Evolutionary conservation across 208 protist genomes (phyloP).

Genomic region (Acanthamoeba culbertsoni): DNA sequence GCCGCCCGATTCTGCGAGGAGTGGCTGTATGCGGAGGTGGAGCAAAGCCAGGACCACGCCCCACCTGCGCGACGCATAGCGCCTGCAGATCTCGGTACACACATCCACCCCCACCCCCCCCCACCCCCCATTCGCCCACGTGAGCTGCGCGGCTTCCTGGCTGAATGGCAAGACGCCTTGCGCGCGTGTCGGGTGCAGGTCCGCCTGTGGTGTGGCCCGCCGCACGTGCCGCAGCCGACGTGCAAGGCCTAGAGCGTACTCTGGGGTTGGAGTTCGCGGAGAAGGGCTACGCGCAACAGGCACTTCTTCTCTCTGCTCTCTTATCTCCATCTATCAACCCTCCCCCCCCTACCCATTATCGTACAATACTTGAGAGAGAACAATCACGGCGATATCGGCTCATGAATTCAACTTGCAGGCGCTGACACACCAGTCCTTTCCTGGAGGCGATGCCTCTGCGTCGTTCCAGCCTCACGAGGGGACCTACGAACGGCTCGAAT

Average conservation of each 20-base stretch:
- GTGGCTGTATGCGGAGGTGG: not conserved
- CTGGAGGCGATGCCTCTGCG: not conserved
- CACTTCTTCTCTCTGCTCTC: not conserved
- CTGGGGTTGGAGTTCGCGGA: not conserved
- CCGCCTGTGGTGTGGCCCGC: not conserved
- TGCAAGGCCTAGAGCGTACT: not conserved
- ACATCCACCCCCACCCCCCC: no score
- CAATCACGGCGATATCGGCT: not conserved
- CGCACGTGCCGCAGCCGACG: not conserved
- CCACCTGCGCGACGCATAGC: not conserved
- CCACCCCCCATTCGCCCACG: no score
- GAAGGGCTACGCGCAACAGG: not conserved
- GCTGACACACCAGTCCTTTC: not conserved
- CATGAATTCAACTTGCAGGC: not conserved
- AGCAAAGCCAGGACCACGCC: not conserved
- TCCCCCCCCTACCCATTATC: not conserved
- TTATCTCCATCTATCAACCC: no score
- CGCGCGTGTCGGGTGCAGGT: not conserved
- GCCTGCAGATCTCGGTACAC: no score
- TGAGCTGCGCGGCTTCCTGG: no score
- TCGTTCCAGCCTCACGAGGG: not conserved
- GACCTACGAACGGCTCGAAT: conserved; percentile 23
- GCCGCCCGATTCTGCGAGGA: not conserved
- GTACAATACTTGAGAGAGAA: not conserved
- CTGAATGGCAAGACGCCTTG: no score